Conservation (phyloP, 805 yeast genomes). For the Teunomyces barrocoloradensis region DNA sequence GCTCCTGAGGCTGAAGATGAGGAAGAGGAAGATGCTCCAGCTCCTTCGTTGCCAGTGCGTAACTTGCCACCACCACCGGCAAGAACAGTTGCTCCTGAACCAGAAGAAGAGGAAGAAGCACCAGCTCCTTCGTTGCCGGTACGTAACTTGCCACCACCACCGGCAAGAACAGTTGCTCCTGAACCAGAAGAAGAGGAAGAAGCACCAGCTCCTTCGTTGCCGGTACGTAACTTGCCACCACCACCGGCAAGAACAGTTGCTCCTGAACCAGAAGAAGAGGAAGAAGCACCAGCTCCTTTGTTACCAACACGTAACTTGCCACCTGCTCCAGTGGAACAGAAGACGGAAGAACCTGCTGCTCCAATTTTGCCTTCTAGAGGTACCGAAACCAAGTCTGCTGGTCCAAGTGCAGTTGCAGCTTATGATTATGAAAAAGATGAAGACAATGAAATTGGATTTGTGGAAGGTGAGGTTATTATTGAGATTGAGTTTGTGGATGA, state of each 20-base stretch:
- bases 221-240: slow-evolving; percentile 14
- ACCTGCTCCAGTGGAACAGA: slow-evolving; percentile 16
- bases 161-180: slow-evolving; percentile 8
- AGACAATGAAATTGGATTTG: slow-evolving; percentile 68
- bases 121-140: slow-evolving; percentile 14
- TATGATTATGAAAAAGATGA: slow-evolving; percentile 78
- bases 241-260: slow-evolving; percentile 11
- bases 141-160: slow-evolving; percentile 13
- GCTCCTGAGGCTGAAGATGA: slow-evolving; percentile 6
- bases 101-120: slow-evolving; percentile 14
- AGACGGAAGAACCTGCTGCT: slow-evolving; percentile 8
- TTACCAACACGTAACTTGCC: slow-evolving; percentile 15
- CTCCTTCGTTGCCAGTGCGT: slow-evolving; percentile 15
- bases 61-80: slow-evolving; percentile 13
- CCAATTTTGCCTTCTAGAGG: slow-evolving; percentile 15
- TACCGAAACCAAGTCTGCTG: slow-evolving; percentile 5
- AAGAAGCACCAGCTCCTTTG: slow-evolving; percentile 11
- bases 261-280: slow-evolving; percentile 11
- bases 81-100: slow-evolving; percentile 7
- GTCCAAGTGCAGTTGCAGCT: slow-evolving; percentile 65
- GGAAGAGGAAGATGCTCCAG: slow-evolving; percentile 16
- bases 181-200: slow-evolving; percentile 7
- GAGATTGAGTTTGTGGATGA: slow-evolving; percentile 69
- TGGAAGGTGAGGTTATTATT: slow-evolving; percentile 64
- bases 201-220: slow-evolving; percentile 12